Evolutionary conservation across 2,329 filamentous ascomycete species (phyloP), one percentile per base, ranked within the genome.

Genomic region (Alternaria ethzedia): DNA sequence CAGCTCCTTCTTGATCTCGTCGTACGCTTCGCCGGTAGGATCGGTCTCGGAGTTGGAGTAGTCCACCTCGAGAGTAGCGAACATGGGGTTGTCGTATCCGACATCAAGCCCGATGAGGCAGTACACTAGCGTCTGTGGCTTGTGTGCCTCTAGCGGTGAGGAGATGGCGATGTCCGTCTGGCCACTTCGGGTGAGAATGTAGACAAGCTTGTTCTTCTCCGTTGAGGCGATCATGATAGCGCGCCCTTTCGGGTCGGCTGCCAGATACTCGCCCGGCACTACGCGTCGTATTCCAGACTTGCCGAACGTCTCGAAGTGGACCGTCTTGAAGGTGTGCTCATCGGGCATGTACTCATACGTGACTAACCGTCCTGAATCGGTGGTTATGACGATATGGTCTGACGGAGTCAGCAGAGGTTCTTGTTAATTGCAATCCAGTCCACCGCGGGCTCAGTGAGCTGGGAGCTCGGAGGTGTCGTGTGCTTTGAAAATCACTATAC

Each of bases 201-300:
- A 99, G 71, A 99, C 96, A 60, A 99, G 91, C 84, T 99, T 99
- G 84, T 98, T 99, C 87, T 99, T 99, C 83, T 99, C 96, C 59
- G 95, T 87, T 6, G 94, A 95, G 10, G 96, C 94, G 65, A 98
- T 92, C 78, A 99, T 86, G 77, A 95, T 97, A 59, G 96, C 96
- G 83, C 96, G 89, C 59, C 96, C 96, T 81, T 97, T 97, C 26
- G 96, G 96, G 76, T 99, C 96, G 56, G 93, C 93, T 7, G 95
- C 96, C 26, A 99, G 87, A 76, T 97, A 99, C 80, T 99, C 94
- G 64, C 96, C 96, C 3, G 96, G 96, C 47, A 99, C 89, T 41
- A 98, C 95, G 74, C 96, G 90, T 61, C 96, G 90, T 57, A 98
- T 88, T 41, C 96, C 96, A 8, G 96, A 98, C 82, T 99, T 99